Conservation (phyloP, 306 rosid species). For the Cucumis hystrix region DNA sequence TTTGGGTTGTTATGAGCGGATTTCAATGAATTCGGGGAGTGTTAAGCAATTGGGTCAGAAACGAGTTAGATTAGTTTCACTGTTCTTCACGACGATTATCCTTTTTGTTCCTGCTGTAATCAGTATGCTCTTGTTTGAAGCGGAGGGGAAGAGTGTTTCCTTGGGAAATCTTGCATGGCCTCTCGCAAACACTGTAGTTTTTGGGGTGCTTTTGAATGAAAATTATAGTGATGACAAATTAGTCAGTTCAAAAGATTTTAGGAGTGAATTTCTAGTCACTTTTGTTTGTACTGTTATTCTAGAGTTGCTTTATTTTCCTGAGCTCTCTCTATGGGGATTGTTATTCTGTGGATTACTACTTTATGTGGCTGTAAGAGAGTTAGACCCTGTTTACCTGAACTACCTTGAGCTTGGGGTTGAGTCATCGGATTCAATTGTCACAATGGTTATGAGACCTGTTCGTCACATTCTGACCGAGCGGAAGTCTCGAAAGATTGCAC, state of each 20-base stretch:
- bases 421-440: slow-evolving; percentile 26
- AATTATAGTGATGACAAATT: slow-evolving; percentile 34
- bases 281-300: slow-evolving; percentile 51
- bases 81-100: slow-evolving; percentile 59
- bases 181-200: slow-evolving; percentile 63
- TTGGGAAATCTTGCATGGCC: slow-evolving; percentile 58
- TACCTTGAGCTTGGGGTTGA: slow-evolving; percentile 38
- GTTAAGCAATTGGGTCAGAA: slow-evolving; percentile 50
- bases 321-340: slow-evolving; percentile 84
- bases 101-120: slow-evolving; percentile 68
- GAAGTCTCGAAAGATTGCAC: slow-evolving; percentile 77
- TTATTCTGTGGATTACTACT: slow-evolving; percentile 63
- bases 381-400: slow-evolving; percentile 35
- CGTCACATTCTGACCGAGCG: slow-evolving; percentile 80
- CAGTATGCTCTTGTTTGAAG: slow-evolving; percentile 39
- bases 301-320: slow-evolving; percentile 70
- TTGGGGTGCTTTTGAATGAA: slow-evolving; percentile 71
- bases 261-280: slow-evolving; percentile 57
- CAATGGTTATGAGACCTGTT: slow-evolving; percentile 55
- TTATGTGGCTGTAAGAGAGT: slow-evolving; percentile 61
- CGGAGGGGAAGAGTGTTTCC: slow-evolving; percentile 27
- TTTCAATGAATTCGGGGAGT: slow-evolving; percentile 43
- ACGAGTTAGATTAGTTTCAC: slow-evolving; percentile 44
- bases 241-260: slow-evolving; percentile 40
- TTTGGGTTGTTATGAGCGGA: slow-evolving; percentile 45